These are phyloP conservation scores for Zea luxurians DNA, from an alignment of 176 grass and related monocot species.

Conservation along the genomic window DNA sequence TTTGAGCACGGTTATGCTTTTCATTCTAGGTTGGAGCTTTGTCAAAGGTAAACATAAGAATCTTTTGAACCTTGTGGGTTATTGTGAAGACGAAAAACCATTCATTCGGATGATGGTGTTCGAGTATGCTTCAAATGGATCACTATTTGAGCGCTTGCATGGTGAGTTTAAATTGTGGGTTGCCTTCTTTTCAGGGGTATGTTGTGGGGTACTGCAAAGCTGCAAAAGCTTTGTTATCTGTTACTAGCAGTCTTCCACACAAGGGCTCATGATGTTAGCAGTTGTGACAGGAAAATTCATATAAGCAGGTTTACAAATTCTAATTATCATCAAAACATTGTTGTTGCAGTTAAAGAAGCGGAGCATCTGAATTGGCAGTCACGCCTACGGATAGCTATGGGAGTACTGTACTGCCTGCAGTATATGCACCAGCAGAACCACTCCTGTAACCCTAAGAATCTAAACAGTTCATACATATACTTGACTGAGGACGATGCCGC, in stretches of 20 bases:
- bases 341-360: slow-evolving; percentile 83
- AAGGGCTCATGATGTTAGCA: slow-evolving; percentile 22
- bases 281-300: not conserved
- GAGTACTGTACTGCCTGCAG: slow-evolving; percentile 70
- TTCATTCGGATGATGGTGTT: slow-evolving; percentile 91
- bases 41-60: slow-evolving; percentile 76
- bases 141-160: slow-evolving; percentile 82
- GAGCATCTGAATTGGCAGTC: slow-evolving; percentile 76
- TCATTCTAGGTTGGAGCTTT: slow-evolving; percentile 54
- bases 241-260: not conserved
- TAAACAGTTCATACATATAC: slow-evolving; percentile 72
- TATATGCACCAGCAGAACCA: slow-evolving; percentile 56
- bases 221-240: not conserved
- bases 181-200: not conserved
- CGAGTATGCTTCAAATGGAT: slow-evolving; percentile 87
- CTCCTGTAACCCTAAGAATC: slow-evolving; percentile 47
- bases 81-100: slow-evolving; percentile 86
- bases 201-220: not conserved
- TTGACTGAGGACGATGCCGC: slow-evolving; percentile 85
- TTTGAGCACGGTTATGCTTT: slow-evolving; percentile 25
- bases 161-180: slow-evolving; percentile 47
- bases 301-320: not conserved
- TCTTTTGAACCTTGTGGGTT: slow-evolving; percentile 85
- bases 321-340: slow-evolving; percentile 6
- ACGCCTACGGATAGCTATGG: slow-evolving; percentile 70